phyloP scores from a whole-genome alignment of 2,329 filamentous ascomycete species.

The Beauveria rudraprayagi region DNA sequence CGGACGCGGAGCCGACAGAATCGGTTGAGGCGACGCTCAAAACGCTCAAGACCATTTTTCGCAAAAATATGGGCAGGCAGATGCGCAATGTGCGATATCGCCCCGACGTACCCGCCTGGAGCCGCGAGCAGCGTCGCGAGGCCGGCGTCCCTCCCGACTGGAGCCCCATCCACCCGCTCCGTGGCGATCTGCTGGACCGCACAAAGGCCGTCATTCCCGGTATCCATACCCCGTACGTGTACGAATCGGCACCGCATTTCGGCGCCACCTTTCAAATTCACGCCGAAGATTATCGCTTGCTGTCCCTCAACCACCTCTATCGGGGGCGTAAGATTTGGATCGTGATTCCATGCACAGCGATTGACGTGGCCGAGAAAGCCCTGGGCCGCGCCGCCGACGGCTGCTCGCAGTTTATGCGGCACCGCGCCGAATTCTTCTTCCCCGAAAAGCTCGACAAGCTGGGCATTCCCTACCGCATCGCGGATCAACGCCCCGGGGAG shows the following conservation, averaged over 20 bases:
- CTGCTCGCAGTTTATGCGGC: constrained; percentile 34
- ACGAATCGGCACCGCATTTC: constrained; percentile 30
- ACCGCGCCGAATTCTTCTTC: constrained; percentile 33
- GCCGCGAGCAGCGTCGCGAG: constrained; percentile 23
- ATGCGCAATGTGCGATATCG: constrained; percentile 30
- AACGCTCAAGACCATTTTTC: constrained; percentile 27
- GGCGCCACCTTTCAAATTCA: constrained; percentile 33
- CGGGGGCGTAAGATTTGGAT: constrained; percentile 34
- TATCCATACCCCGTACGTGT: constrained; percentile 33
- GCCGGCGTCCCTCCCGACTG: constrained; percentile 27
- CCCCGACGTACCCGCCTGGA: constrained; percentile 33
- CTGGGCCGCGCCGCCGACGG: constrained; percentile 23
- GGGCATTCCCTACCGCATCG: constrained; percentile 28
- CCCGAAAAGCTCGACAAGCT: constrained; percentile 31
- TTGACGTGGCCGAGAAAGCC: constrained; percentile 26
- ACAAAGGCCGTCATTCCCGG: constrained; percentile 31
- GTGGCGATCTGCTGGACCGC: constrained; percentile 28
- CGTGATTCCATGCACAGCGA: constrained; percentile 28
- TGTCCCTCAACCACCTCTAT: constrained; percentile 32
- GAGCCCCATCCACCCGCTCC: constrained; percentile 30
- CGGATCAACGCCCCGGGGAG: constrained; percentile 31
- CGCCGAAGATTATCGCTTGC: constrained; percentile 31
- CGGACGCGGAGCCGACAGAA: constrained; percentile 18
- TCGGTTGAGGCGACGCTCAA: constrained; percentile 23
- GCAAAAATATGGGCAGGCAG: constrained; percentile 27